phyloP scores from a whole-genome alignment of 2,329 filamentous ascomycete genomes.

The Pseudogymnoascus sp. region DNA sequence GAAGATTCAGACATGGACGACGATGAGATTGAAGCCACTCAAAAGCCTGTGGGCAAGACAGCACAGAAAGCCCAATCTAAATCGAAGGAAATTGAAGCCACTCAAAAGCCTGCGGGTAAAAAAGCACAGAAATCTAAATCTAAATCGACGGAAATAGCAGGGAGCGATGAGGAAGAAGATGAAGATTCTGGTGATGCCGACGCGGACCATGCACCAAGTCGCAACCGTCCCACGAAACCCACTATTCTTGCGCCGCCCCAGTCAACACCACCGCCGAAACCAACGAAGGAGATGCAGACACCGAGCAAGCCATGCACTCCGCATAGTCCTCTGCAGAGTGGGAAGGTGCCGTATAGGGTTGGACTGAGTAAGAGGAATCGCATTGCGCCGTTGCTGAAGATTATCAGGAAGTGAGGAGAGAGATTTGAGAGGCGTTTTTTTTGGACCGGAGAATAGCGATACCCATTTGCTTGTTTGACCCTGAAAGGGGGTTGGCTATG shows the following conservation, averaged over 20 bases:
- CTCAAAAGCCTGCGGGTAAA: background rate
- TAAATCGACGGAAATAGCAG: background rate
- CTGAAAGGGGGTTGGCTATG: background rate
- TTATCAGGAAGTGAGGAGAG: slow-evolving; percentile 36
- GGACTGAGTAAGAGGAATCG: slow-evolving; percentile 42
- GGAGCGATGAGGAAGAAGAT: background rate
- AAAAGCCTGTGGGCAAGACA: background rate
- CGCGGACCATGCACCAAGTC: background rate
- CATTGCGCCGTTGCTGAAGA: slow-evolving; percentile 41
- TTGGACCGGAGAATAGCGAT: background rate
- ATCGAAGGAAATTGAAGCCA: background rate
- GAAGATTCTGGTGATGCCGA: background rate
- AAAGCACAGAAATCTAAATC: background rate
- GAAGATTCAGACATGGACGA: slow-evolving; percentile 1
- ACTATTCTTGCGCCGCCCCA: background rate
- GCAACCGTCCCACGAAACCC: background rate
- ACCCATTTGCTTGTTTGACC: slow-evolving; percentile 12
- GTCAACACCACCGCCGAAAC: background rate
- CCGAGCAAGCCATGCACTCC: slow-evolving; percentile 12
- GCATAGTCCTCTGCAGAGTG: slow-evolving; percentile 15
- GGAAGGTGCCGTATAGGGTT: slow-evolving; percentile 39
- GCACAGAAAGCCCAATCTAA: background rate
- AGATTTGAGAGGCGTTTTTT: background rate
- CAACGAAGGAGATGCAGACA: slow-evolving; percentile 17
- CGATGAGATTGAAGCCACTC: background rate